phyloP scores from a whole-genome alignment of 2,329 filamentous ascomycete genomes.

The Aaosphaeria arxii region DNA sequence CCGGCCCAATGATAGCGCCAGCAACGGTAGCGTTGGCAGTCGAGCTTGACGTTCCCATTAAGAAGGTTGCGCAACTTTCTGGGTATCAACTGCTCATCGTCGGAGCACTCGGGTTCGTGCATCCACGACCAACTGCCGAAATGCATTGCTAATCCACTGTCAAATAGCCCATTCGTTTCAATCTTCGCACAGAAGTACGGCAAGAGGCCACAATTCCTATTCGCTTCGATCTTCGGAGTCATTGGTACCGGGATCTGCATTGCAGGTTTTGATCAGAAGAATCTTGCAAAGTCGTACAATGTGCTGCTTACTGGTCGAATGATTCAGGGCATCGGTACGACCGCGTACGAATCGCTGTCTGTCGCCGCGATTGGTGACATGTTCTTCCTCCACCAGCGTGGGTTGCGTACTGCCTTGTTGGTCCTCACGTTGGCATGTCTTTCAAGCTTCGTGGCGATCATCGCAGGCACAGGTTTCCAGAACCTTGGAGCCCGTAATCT shows the following conservation, averaged over 20 bases:
- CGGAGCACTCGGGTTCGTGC: slow-evolving; percentile 17
- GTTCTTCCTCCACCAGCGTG: slow-evolving; percentile 33
- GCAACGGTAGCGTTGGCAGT: slow-evolving; percentile 16
- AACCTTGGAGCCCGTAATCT: slow-evolving; percentile 24
- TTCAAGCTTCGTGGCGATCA: slow-evolving; percentile 25
- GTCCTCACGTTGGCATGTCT: slow-evolving; percentile 31
- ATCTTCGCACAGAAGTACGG: slow-evolving; percentile 35
- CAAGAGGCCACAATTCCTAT: slow-evolving; percentile 34
- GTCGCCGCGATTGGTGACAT: slow-evolving; percentile 33
- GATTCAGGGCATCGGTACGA: slow-evolving; percentile 30
- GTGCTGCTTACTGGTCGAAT: slow-evolving; percentile 32
- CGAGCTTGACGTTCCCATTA: slow-evolving; percentile 20
- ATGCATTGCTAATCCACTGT: too few species aligned
- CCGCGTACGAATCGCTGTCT: slow-evolving; percentile 32
- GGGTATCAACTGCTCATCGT: slow-evolving; percentile 21
- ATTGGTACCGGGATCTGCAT: slow-evolving; percentile 32
- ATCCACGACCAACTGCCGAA: neutral
- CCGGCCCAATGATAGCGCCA: slow-evolving; percentile 21
- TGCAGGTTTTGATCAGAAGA: slow-evolving; percentile 17
- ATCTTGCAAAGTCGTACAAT: slow-evolving; percentile 19
- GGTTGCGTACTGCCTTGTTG: slow-evolving; percentile 25
- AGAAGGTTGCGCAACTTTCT: slow-evolving; percentile 18
- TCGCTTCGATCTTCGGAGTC: slow-evolving; percentile 26
- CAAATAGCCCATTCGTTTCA: slow-evolving; percentile 22
- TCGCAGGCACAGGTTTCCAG: slow-evolving; percentile 24